Evolutionary conservation across 2,329 filamentous ascomycete species (phyloP).

Genomic region (Diaporthe humulicola): DNA sequence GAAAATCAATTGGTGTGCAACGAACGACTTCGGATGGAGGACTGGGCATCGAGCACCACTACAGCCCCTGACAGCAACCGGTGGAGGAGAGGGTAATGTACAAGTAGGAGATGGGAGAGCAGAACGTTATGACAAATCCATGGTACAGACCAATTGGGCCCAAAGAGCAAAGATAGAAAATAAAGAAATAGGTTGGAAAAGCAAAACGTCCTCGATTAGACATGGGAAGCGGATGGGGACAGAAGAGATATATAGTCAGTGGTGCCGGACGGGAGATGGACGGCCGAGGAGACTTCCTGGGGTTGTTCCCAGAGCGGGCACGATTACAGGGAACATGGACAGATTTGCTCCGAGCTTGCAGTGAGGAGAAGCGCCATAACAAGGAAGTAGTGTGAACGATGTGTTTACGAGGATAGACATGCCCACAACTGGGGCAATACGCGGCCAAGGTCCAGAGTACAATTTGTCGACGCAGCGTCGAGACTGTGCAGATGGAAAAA

Average conservation of each 20-base stretch:
- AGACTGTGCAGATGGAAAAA: constrained; percentile 39
- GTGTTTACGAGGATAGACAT: constrained; percentile 41
- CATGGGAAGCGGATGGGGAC: constrained; percentile 54
- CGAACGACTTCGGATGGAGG: constrained; percentile 39
- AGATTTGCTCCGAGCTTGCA: constrained; percentile 38
- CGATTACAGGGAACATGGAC: constrained; percentile 40
- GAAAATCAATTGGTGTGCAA: constrained; percentile 38
- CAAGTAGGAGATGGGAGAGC: constrained; percentile 41
- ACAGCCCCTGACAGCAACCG: constrained; percentile 31
- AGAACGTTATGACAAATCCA: constrained; percentile 54
- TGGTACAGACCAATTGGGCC: constrained; percentile 52
- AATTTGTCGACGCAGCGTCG: constrained; percentile 39
- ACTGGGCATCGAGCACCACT: constrained; percentile 40
- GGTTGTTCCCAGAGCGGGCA: constrained; percentile 38
- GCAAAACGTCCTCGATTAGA: constrained; percentile 41
- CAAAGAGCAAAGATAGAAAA: constrained; percentile 41
- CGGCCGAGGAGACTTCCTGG: constrained; percentile 42
- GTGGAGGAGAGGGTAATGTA: constrained; percentile 41
- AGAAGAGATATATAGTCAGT: constrained; percentile 61
- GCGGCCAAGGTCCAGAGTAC: constrained; percentile 39
- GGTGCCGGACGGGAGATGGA: constrained; percentile 41
- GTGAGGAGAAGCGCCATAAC: constrained; percentile 41
- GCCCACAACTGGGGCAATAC: constrained; percentile 41
- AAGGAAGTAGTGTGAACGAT: constrained; percentile 41
- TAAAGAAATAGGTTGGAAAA: constrained; percentile 37